phyloP scores from a whole-genome alignment of 768 basidiomycete genomes.

The Naganishia vaughanmartiniae region DNA sequence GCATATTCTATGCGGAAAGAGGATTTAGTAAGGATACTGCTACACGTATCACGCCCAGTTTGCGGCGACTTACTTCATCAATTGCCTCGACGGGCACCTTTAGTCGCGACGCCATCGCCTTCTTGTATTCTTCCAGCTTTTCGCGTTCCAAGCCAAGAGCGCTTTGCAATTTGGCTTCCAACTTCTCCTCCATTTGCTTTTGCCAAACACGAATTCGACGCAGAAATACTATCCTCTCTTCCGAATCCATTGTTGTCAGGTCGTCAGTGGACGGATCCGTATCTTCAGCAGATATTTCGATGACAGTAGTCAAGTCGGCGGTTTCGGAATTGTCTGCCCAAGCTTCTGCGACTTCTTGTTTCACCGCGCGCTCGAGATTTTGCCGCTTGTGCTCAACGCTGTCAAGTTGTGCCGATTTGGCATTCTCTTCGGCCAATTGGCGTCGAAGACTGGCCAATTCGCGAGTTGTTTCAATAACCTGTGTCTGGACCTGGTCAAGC shows the following conservation, averaged over 20 bases:
- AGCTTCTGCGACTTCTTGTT: background rate
- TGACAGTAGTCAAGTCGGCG: too few species aligned
- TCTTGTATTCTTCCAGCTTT: constrained; percentile 87
- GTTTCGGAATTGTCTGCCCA: background rate
- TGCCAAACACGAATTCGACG: constrained; percentile 82
- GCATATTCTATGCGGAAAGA: constrained; percentile 35
- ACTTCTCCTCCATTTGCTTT: constrained; percentile 68
- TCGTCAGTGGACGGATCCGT: constrained; percentile 8
- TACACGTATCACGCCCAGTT: constrained; percentile 20
- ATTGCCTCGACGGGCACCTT: constrained; percentile 82
- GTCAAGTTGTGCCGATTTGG: constrained; percentile 16
- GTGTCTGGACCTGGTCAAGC: constrained; percentile 80
- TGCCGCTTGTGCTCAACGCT: constrained; percentile 13
- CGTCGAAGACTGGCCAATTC: constrained; percentile 86
- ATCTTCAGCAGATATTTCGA: background rate
- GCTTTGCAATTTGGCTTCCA: constrained; percentile 66
- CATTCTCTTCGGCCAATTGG: constrained; percentile 58
- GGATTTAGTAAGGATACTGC: background rate
- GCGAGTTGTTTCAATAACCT: constrained; percentile 82
- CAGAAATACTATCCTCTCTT: constrained; percentile 50
- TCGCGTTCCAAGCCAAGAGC: constrained; percentile 78
- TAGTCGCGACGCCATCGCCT: constrained; percentile 82
- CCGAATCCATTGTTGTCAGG: background rate
- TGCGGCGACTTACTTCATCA: constrained; percentile 67
- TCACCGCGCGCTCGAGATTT: constrained; percentile 13